Evolutionary conservation across 768 basidiomycete genomes (phyloP).

Genomic region (Stropharia rugosoannulata): DNA sequence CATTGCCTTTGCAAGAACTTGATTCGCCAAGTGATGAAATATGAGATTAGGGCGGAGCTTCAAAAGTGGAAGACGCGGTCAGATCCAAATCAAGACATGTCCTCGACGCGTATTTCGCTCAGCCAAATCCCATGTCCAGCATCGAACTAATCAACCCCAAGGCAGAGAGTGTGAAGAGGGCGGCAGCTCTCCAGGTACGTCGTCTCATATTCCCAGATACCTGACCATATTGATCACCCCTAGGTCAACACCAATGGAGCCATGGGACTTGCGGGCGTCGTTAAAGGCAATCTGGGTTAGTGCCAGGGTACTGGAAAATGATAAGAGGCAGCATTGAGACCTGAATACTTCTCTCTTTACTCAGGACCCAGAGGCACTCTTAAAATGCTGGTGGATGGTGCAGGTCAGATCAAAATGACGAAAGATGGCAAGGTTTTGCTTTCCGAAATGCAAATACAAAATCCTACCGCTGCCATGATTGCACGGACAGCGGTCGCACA

Average conservation of each 20-base stretch:
- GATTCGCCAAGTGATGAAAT: slow-evolving; percentile 8
- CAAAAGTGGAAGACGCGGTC: slow-evolving; percentile 21
- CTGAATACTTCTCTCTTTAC: background rate
- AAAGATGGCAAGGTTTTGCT: slow-evolving; percentile 98
- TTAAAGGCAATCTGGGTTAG: slow-evolving; percentile 93
- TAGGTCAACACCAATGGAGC: slow-evolving; percentile 93
- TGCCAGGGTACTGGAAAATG: slow-evolving; percentile 15
- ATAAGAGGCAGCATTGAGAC: background rate
- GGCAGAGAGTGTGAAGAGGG: slow-evolving; percentile 89
- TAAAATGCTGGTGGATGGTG: slow-evolving; percentile 99
- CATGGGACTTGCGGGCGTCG: slow-evolving; percentile 95
- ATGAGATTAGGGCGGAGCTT: slow-evolving; percentile 25
- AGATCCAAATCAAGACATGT: slow-evolving; percentile 17
- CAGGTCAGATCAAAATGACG: slow-evolving; percentile 99
- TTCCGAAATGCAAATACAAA: slow-evolving; percentile 99
- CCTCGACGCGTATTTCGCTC: slow-evolving; percentile 26
- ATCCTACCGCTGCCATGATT: slow-evolving; percentile 99
- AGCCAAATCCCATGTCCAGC: slow-evolving; percentile 52
- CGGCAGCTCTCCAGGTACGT: slow-evolving; percentile 85
- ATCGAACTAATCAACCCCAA: slow-evolving; percentile 97
- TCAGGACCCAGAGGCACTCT: slow-evolving; percentile 93
- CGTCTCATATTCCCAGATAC: background rate
- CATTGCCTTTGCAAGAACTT: too few species aligned
- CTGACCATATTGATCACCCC: slow-evolving; percentile 14
- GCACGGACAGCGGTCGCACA: slow-evolving; percentile 98